Percentiles rank a stretch among this genome's conserved stretches.
phyloP scores from a whole-genome alignment of 371 early-diverging fungal species.

The Saksenaea oblongispora region DNA sequence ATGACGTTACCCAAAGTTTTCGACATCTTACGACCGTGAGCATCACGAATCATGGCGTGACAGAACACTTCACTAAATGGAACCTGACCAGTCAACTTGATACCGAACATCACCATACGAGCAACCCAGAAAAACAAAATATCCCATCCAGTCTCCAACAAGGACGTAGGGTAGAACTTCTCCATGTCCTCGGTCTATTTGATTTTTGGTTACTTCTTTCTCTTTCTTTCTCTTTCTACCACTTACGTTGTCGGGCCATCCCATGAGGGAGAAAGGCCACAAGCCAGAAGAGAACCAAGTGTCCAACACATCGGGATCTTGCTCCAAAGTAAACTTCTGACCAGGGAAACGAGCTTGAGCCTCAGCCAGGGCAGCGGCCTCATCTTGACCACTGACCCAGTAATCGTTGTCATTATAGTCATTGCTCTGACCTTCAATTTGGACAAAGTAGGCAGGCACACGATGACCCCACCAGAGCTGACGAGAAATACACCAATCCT shows the following conservation, averaged over 20 bases:
- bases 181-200: conserved; percentile 78
- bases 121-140: conserved; percentile 99
- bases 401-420: conserved; percentile 57
- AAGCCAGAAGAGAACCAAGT: conserved; percentile 99
- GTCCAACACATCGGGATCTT: conserved; percentile 98
- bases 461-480: conserved; percentile 99
- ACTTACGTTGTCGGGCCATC: conserved; percentile 88
- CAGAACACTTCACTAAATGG: conserved; percentile 97
- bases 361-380: conserved; percentile 77
- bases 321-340: conserved; percentile 61
- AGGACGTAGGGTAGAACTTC: conserved; percentile 90
- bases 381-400: conserved; percentile 91
- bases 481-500: conserved; percentile 96
- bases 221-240: neutral
- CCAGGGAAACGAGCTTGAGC: conserved; percentile 79
- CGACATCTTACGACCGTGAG: conserved; percentile 99
- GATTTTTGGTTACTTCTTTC: neutral
- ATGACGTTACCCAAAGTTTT: conserved; percentile 99
- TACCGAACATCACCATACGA: conserved; percentile 99
- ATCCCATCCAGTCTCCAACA: conserved; percentile 99
- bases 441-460: conserved; percentile 96
- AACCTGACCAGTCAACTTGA: conserved; percentile 91
- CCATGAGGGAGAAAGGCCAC: conserved; percentile 98
- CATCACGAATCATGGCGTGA: conserved; percentile 99
- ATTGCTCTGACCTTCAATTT: conserved; percentile 47